phyloP scores from a whole-genome alignment of 2,329 filamentous ascomycete genomes.

The Thelonectria rubi region DNA sequence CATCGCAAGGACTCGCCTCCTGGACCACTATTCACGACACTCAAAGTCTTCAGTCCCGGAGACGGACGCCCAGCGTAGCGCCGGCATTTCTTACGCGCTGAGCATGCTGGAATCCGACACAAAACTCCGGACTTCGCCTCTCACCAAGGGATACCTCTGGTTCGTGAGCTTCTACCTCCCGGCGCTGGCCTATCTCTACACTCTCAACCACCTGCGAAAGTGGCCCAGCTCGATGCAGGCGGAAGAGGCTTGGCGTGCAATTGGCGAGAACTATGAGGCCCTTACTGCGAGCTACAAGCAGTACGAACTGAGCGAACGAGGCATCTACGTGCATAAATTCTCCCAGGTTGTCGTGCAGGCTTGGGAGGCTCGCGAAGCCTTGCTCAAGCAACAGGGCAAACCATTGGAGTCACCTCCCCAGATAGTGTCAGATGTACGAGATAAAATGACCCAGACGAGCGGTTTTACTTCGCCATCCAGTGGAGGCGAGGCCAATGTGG shows the following conservation, averaged over 20 bases:
- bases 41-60: slow-evolving; percentile 31
- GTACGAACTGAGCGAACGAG: too few species aligned
- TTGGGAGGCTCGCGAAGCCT: background rate
- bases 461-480: too few species aligned
- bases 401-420: background rate
- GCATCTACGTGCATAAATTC: background rate
- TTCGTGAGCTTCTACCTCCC: slow-evolving; percentile 50
- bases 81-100: slow-evolving; percentile 44
- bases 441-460: background rate
- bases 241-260: slow-evolving; percentile 45
- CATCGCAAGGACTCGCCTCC: slow-evolving; percentile 59
- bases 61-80: slow-evolving; percentile 43
- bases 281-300: background rate
- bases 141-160: slow-evolving; percentile 50
- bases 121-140: slow-evolving; percentile 43
- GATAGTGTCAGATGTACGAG: background rate
- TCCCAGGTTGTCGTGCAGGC: background rate
- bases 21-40: slow-evolving; percentile 55
- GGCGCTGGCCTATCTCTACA: slow-evolving; percentile 52
- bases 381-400: background rate
- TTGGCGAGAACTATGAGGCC: slow-evolving; percentile 45
- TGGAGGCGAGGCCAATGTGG: too few species aligned
- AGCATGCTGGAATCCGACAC: slow-evolving; percentile 51
- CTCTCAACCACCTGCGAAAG: slow-evolving; percentile 47
- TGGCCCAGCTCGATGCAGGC: slow-evolving; percentile 35